Evolutionary conservation across 2,329 filamentous ascomycete genomes (phyloP), one percentile per base, ranked within the genome.

Genomic region (Exophiala bonariae): DNA sequence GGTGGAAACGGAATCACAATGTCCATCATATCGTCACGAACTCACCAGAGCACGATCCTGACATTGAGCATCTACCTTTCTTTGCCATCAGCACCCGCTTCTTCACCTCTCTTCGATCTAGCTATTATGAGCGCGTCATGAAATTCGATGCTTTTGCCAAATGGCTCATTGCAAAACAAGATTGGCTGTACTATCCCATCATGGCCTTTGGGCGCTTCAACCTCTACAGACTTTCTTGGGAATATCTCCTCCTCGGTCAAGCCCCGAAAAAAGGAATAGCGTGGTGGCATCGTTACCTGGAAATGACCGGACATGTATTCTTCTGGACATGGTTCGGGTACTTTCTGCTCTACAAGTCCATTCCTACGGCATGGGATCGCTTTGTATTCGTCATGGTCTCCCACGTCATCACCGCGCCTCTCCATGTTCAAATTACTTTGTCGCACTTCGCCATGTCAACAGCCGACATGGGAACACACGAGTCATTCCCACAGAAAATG

Each of bases 1-100:
- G 93, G 93, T 99, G 93, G 92, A 97, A 97, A 70, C 80, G 83
- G 52, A 96, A 84, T 65, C 92, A 97, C 69, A 97, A 97, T 63
- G 90, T 96, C 7, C 92, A 97, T 65, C 92, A 97, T 63, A 90
- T 97, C 58, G 86, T 97, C 42, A 97, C 93, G 14, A 97, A 97
- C 66, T 86, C 86, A 34, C 88, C 91, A 11, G 93, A 96, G 67
- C 92, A 97, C 64, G 92, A 97, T 64, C 92, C 93, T 0, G 92
- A 97, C 65, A 97, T 96, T 59, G 83, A 92, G 65, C 86, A 96
- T 65, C 81, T 95, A 68, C 91, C 91, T 3, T 85, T 96, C 65
- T 89, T 96, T 65, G 89, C 89, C 50, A 81, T 93, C 22, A 90
- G 87, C 2, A 89, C 95, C 60, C 82, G 89, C 18, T 86, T 93